phyloP scores from a whole-genome alignment of 2,329 filamentous ascomycete species.

The Talaromyces islandicus region DNA sequence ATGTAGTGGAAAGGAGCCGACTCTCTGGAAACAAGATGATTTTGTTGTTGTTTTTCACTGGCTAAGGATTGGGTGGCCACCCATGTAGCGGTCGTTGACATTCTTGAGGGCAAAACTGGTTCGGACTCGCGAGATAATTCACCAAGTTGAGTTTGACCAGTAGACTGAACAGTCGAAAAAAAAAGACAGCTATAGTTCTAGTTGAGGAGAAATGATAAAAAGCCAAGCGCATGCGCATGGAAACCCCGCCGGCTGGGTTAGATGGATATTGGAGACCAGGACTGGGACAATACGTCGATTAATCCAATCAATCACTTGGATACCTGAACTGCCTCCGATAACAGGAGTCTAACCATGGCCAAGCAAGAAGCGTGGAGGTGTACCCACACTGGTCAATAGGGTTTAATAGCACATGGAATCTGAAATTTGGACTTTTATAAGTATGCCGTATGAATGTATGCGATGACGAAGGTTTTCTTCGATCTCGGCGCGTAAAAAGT shows the following conservation, averaged over 20 bases:
- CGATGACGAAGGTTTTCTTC: no score
- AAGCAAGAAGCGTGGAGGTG: not conserved
- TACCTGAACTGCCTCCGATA: slow-evolving; percentile 1
- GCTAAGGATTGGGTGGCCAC: not conserved
- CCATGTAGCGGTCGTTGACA: not conserved
- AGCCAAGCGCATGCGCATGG: not conserved
- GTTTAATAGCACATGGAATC: not conserved
- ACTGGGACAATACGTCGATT: not conserved
- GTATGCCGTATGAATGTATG: not conserved
- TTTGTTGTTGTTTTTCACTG: not conserved
- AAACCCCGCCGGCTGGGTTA: not conserved
- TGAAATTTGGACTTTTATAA: not conserved
- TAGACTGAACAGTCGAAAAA: not conserved
- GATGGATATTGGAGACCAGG: not conserved
- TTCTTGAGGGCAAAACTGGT: not conserved
- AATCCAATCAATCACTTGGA: not conserved
- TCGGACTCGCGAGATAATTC: not conserved
- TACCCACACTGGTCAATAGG: not conserved
- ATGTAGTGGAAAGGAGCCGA: not conserved
- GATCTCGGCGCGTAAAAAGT: not conserved
- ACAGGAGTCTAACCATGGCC: slow-evolving; percentile 3
- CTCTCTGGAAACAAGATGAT: not conserved
- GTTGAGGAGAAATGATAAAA: not conserved
- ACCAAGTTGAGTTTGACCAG: not conserved
- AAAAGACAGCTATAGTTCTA: not conserved